Evolutionary conservation across 192 early-diverging fungal species (phyloP).

Genomic region (Coemansia sp.): DNA sequence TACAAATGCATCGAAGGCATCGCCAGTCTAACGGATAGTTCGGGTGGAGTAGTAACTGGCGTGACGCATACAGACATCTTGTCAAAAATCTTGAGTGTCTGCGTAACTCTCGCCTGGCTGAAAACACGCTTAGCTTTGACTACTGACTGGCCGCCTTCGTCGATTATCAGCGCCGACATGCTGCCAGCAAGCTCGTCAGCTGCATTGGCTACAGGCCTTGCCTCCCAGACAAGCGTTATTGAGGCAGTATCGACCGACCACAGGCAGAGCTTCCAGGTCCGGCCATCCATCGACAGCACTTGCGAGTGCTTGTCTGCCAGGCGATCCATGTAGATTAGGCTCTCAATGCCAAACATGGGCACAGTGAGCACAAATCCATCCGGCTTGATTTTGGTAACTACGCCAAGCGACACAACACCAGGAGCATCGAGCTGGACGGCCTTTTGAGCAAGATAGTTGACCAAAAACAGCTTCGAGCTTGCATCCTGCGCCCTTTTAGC

Average conservation of each 20-base stretch:
- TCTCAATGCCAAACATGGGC: constrained; percentile 86
- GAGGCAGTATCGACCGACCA: constrained; percentile 31
- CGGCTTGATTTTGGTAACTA: constrained; percentile 80
- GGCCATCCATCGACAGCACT: constrained; percentile 21
- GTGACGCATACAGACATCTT: constrained; percentile 69
- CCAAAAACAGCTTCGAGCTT: constrained; percentile 89
- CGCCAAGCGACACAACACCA: constrained; percentile 23
- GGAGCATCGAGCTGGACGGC: constrained; percentile 34
- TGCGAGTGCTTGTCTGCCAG: constrained; percentile 31
- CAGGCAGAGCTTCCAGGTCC: constrained; percentile 25
- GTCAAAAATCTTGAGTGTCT: constrained; percentile 74
- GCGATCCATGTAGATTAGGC: constrained; percentile 72
- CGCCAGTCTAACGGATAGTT: constrained; percentile 5
- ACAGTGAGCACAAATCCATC: constrained; percentile 87
- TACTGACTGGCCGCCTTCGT: constrained; percentile 23
- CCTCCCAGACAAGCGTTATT: constrained; percentile 30
- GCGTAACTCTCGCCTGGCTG: constrained; percentile 32
- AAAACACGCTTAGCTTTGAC: constrained; percentile 19
- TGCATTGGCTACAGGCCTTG: not conserved
- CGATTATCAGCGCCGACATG: constrained; percentile 14
- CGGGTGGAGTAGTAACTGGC: constrained; percentile 10
- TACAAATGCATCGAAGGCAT: constrained; percentile 16
- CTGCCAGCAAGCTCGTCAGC: constrained; percentile 35
- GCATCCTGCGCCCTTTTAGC: constrained; percentile 87
- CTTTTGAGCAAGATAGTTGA: constrained; percentile 76